A percentile compares a stretch with the other conserved stretches of the same genome.
These are phyloP conservation scores for Tylopilus rubrobrunneus DNA, from an alignment of 768 basidiomycete species.

Conservation along the genomic window DNA sequence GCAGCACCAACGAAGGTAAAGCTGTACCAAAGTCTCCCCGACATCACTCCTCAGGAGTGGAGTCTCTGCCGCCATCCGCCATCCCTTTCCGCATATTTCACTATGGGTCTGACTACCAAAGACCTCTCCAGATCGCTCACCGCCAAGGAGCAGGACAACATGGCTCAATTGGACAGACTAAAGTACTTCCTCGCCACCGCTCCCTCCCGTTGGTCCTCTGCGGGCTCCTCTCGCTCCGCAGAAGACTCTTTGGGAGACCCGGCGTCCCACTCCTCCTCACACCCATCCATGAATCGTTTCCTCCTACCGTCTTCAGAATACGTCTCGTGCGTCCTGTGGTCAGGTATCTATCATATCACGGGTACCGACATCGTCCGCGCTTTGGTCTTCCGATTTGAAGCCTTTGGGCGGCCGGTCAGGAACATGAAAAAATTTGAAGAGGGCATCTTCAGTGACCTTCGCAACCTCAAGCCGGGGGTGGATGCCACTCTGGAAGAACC, in stretches of 20 bases:
- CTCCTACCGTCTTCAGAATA: constrained; percentile 83
- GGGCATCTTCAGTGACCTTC: constrained; percentile 88
- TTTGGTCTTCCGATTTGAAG: constrained; percentile 90
- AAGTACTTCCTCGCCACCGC: constrained; percentile 89
- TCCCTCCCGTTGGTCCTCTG: constrained; percentile 64
- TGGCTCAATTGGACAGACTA: constrained; percentile 76
- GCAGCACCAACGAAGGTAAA: constrained; percentile 16
- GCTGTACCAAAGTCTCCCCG: constrained; percentile 15
- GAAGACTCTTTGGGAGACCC: constrained; percentile 15
- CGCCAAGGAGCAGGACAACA: constrained; percentile 59
- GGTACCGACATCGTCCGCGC: constrained; percentile 97
- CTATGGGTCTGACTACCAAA: constrained; percentile 28
- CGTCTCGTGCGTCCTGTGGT: constrained; percentile 91
- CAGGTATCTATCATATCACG: constrained; percentile 88
- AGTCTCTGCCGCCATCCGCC: constrained; percentile 1
- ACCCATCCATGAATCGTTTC: constrained; percentile 83
- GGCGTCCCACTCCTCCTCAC: constrained; percentile 45
- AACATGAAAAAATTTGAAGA: constrained; percentile 99
- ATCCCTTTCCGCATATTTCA: constrained; percentile 11
- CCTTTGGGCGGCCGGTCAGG: constrained; percentile 84
- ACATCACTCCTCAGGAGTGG: constrained; percentile 9
- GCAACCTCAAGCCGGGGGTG: constrained; percentile 90
- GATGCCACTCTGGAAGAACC: constrained; percentile 94
- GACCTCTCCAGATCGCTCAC: constrained; percentile 48
- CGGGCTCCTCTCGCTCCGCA: constrained; percentile 28